Conservation (phyloP, 2,329 filamentous ascomycete genomes). For the Coniella vitis region DNA sequence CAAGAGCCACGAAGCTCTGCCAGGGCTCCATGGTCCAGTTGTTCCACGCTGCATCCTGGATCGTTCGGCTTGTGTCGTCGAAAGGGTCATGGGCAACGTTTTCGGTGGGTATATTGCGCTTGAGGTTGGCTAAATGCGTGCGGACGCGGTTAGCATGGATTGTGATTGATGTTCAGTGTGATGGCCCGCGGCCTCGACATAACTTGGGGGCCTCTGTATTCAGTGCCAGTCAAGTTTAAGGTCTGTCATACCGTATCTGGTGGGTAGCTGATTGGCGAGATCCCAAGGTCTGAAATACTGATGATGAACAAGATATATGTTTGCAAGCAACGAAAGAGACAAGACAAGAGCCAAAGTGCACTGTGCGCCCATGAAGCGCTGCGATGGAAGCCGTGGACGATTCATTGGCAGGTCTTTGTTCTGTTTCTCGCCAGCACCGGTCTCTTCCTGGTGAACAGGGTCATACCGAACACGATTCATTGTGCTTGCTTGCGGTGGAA, state of each 20-base stretch:
- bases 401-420: no score
- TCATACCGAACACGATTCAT: no score
- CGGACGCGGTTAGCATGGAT: not conserved
- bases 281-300: slow-evolving; percentile 13
- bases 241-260: slow-evolving; percentile 12
- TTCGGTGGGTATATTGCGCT: slow-evolving; percentile 16
- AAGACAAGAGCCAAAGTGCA: slow-evolving; percentile 5
- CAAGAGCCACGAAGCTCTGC: slow-evolving; percentile 16
- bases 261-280: slow-evolving; percentile 10
- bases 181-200: no score
- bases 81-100: slow-evolving; percentile 9
- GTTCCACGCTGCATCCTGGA: slow-evolving; percentile 15
- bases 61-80: slow-evolving; percentile 13
- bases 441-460: no score
- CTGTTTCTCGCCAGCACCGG: no score
- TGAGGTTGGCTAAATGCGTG: slow-evolving; percentile 9
- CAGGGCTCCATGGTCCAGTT: slow-evolving; percentile 14
- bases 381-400: no score
- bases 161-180: no score
- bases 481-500: no score
- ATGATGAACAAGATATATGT: slow-evolving; percentile 11
- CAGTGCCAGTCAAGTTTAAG: not conserved
- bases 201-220: no score
- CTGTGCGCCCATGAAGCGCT: no score
- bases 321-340: slow-evolving; percentile 8